Conservation (phyloP, 225 moss, liverwort and hornwort genomes). For the Antitrichia curtipendula region DNA sequence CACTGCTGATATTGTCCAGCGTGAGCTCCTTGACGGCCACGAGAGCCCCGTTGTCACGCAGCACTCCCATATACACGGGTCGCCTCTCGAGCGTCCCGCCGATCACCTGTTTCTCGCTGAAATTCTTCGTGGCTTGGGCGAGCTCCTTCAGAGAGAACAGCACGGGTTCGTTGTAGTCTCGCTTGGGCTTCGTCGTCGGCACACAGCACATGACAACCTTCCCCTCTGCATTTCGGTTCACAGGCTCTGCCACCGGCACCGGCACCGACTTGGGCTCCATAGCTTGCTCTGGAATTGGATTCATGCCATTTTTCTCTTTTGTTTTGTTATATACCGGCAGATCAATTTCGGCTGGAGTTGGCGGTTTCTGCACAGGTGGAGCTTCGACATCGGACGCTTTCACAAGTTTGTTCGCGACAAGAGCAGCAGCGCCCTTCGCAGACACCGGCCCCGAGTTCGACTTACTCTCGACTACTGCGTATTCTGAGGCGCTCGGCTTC, state of each 20-base stretch:
- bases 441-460: neutral
- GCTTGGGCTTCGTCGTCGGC: constrained; percentile 8
- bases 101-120: constrained; percentile 19
- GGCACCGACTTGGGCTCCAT: neutral
- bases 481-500: neutral
- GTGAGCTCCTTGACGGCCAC: constrained; percentile 24
- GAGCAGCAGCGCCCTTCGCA: neutral
- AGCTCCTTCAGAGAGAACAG: constrained; percentile 23
- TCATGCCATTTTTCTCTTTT: neutral
- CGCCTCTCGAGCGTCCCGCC: constrained; percentile 6
- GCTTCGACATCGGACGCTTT: neutral
- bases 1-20: constrained; percentile 11
- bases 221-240: neutral
- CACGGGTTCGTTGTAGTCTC: constrained; percentile 18
- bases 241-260: neutral
- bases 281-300: neutral
- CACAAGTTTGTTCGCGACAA: neutral
- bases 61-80: constrained; percentile 16
- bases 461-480: neutral
- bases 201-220: constrained; percentile 13
- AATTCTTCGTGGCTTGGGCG: constrained; percentile 23
- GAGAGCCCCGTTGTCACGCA: constrained; percentile 11
- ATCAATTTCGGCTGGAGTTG: neutral
- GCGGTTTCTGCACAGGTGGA: neutral
- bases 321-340: neutral